Percentiles rank a stretch among this genome's conserved stretches.
Conservation (phyloP, 208 protist species). For the Angomonas ambiguus region DNA sequence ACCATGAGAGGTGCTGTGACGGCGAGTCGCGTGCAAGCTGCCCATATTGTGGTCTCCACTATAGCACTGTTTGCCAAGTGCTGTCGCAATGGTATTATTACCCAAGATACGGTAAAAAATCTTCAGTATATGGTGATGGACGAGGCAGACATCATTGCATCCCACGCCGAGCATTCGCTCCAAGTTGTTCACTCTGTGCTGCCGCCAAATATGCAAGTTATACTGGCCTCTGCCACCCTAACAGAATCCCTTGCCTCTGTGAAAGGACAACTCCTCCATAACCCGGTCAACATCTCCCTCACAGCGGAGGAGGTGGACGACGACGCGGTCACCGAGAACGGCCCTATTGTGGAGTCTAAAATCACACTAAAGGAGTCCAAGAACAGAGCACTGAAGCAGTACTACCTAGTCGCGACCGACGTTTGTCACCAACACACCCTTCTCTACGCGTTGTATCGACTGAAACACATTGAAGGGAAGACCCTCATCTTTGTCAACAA, state of each 20-base stretch:
- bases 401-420: slow-evolving; percentile 86
- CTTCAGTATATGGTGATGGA: slow-evolving; percentile 92
- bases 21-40: slow-evolving; percentile 49
- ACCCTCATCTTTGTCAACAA: slow-evolving; percentile 96
- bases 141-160: slow-evolving; percentile 95
- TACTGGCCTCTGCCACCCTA: slow-evolving; percentile 94
- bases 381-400: slow-evolving; percentile 68
- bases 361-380: slow-evolving; percentile 40
- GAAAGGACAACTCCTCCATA: slow-evolving; percentile 92
- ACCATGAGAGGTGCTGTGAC: slow-evolving; percentile 51
- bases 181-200: slow-evolving; percentile 77
- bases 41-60: slow-evolving; percentile 82
- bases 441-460: slow-evolving; percentile 92
- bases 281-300: slow-evolving; percentile 89
- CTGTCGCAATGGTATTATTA: slow-evolving; percentile 49
- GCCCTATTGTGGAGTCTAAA: slow-evolving; percentile 70
- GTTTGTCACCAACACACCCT: slow-evolving; percentile 92
- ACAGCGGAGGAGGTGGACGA: slow-evolving; percentile 63
- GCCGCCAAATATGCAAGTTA: slow-evolving; percentile 86
- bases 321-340: slow-evolving; percentile 36
- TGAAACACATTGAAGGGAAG: slow-evolving; percentile 92
- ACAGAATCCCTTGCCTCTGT: slow-evolving; percentile 91
- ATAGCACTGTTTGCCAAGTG: slow-evolving; percentile 76
- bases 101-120: slow-evolving; percentile 44
- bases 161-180: slow-evolving; percentile 92